These are phyloP conservation scores for Podaxis sp. DNA, from an alignment of 768 basidiomycete species.

Conservation along the genomic window DNA sequence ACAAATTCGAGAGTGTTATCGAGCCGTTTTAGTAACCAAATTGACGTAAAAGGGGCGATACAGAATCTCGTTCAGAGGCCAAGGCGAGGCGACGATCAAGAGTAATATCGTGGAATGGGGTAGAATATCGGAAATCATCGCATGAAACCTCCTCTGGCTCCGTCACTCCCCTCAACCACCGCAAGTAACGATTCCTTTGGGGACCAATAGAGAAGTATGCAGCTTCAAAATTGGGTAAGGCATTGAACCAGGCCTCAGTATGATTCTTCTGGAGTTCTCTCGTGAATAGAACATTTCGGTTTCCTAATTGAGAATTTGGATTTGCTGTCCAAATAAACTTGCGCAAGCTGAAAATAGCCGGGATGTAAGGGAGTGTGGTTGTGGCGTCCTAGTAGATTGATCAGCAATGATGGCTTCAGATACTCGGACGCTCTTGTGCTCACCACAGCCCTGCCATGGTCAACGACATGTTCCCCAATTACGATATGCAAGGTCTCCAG, in stretches of 20 bases:
- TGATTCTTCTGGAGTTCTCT: not conserved
- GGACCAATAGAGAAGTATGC: slow-evolving; percentile 1
- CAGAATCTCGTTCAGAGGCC: too few species aligned
- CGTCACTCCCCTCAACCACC: not conserved
- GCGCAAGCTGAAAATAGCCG: not conserved
- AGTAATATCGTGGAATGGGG: not conserved
- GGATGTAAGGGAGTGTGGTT: not conserved
- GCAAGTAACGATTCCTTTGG: not conserved
- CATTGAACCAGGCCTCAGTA: not conserved
- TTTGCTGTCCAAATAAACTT: not conserved
- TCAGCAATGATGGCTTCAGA: not conserved
- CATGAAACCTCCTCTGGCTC: not conserved
- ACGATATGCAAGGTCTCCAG: not conserved
- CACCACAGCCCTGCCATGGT: not conserved
- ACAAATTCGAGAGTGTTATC: too few species aligned
- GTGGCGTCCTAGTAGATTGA: not conserved
- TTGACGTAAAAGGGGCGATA: too few species aligned
- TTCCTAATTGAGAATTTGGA: not conserved
- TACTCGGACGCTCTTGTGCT: not conserved
- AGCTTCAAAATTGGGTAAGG: not conserved
- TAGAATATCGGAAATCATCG: not conserved
- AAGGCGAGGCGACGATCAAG: slow-evolving; percentile 15
- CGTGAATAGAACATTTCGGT: not conserved
- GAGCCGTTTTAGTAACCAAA: too few species aligned
- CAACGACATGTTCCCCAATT: not conserved